Evolutionary conservation across 2,329 filamentous ascomycete species (phyloP).

Genomic region (Aspergillus sojae): DNA sequence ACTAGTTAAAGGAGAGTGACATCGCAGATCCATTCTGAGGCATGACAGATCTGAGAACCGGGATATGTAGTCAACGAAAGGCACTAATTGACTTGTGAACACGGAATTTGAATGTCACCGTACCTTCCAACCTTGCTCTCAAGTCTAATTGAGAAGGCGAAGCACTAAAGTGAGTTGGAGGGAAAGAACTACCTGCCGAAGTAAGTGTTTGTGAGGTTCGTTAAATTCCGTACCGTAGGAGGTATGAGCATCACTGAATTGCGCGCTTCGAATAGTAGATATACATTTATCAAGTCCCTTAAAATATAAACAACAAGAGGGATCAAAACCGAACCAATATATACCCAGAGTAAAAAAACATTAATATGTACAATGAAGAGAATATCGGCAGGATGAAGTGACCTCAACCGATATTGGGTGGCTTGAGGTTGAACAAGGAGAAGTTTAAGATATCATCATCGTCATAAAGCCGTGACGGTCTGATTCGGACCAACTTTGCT

Average conservation of each 20-base stretch:
- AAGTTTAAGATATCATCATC: conserved; percentile 25
- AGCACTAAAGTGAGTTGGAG: background rate
- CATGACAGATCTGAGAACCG: background rate
- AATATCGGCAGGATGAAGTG: conserved; percentile 14
- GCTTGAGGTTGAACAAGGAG: background rate
- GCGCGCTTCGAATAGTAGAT: background rate
- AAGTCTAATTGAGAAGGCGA: background rate
- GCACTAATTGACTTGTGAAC: background rate
- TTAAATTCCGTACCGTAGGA: no score
- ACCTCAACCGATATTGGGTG: conserved; percentile 3
- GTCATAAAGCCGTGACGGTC: conserved; percentile 39
- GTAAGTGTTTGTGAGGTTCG: no score
- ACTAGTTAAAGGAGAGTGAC: background rate
- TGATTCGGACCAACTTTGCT: conserved; percentile 38
- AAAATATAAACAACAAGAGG: conserved; percentile 15
- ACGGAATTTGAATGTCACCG: background rate
- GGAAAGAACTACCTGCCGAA: background rate
- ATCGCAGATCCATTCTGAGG: conserved; percentile 1
- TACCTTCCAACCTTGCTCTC: background rate
- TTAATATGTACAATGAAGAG: conserved; percentile 25
- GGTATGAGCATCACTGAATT: background rate
- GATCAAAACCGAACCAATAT: conserved; percentile 9
- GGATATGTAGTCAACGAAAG: background rate
- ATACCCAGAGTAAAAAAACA: conserved; percentile 9
- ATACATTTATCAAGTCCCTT: conserved; percentile 12